Evolutionary conservation across 352 stramenopile species (phyloP).

Genomic region (Phytophthora pini): DNA sequence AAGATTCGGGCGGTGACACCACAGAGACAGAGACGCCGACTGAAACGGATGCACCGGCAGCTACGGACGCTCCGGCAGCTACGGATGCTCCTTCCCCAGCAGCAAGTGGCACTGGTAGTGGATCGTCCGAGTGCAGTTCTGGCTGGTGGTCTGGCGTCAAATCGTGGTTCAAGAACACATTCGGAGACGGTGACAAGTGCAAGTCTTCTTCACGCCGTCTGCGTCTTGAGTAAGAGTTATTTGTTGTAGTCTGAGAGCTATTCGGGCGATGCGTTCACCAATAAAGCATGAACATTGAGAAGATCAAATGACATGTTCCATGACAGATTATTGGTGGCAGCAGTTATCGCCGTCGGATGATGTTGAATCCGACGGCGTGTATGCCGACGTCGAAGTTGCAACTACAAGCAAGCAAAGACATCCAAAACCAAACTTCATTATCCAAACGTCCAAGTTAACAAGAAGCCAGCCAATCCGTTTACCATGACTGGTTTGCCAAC

Average conservation of each 20-base stretch:
- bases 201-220: constrained; percentile 9
- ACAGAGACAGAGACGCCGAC: neutral
- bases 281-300: neutral
- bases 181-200: neutral
- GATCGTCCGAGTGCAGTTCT: neutral
- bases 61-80: neutral
- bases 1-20: neutral
- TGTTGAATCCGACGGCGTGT: neutral
- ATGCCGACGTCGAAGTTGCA: constrained; percentile 1
- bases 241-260: constrained; percentile 3
- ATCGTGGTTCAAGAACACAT: constrained; percentile 2
- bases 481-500: neutral
- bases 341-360: neutral
- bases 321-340: no score
- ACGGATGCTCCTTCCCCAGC: neutral
- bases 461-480: neutral
- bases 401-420: neutral
- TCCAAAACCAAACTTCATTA: neutral
- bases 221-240: constrained; percentile 12
- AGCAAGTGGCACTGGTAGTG: neutral
- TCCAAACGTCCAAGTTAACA: neutral
- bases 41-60: constrained; percentile 5
- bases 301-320: neutral
- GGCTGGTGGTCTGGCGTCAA: constrained; percentile 5
- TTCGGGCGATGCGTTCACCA: constrained; percentile 1